phyloP scores from a whole-genome alignment of 2,329 filamentous ascomycete genomes.

The Pseudocercospora cruenta region DNA sequence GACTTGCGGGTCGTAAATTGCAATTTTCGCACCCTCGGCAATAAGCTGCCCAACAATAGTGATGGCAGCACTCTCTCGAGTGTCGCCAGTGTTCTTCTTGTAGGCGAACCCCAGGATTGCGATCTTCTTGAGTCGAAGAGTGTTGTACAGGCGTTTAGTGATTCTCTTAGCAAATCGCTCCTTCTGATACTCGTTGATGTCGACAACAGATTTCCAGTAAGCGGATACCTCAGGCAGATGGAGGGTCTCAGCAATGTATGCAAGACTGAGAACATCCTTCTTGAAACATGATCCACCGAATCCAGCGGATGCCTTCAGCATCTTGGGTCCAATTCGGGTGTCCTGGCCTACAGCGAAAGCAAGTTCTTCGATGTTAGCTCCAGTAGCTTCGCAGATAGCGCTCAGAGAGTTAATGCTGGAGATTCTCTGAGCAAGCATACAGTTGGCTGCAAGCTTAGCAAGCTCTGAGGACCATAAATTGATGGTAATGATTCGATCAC shows the following conservation, averaged over 20 bases:
- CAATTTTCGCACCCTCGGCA: slow-evolving; percentile 65
- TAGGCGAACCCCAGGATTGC: slow-evolving; percentile 75
- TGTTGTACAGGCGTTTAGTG: slow-evolving; percentile 69
- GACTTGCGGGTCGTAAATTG: slow-evolving; percentile 67
- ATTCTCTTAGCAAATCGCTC: slow-evolving; percentile 69
- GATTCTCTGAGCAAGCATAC: slow-evolving; percentile 78
- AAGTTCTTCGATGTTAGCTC: slow-evolving; percentile 75
- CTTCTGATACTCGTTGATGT: slow-evolving; percentile 76
- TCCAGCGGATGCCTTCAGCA: slow-evolving; percentile 74
- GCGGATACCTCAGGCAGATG: slow-evolving; percentile 71
- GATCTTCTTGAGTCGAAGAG: slow-evolving; percentile 70
- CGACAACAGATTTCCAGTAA: slow-evolving; percentile 75
- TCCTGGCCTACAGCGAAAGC: slow-evolving; percentile 68
- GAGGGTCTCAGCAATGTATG: slow-evolving; percentile 72
- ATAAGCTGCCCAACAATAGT: slow-evolving; percentile 68
- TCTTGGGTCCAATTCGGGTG: slow-evolving; percentile 70
- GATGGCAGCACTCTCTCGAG: slow-evolving; percentile 70
- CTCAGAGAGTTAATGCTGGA: slow-evolving; percentile 80
- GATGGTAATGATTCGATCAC: slow-evolving; percentile 68
- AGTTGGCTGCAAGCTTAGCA: slow-evolving; percentile 77
- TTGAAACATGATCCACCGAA: slow-evolving; percentile 83
- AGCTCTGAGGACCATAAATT: slow-evolving; percentile 80
- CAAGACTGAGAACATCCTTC: slow-evolving; percentile 75
- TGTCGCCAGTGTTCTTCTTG: slow-evolving; percentile 79
- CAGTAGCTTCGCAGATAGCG: slow-evolving; percentile 76